Evolutionary conservation across 2,329 filamentous ascomycete species (phyloP).

Genomic region (Sordariomycetes sp.): DNA sequence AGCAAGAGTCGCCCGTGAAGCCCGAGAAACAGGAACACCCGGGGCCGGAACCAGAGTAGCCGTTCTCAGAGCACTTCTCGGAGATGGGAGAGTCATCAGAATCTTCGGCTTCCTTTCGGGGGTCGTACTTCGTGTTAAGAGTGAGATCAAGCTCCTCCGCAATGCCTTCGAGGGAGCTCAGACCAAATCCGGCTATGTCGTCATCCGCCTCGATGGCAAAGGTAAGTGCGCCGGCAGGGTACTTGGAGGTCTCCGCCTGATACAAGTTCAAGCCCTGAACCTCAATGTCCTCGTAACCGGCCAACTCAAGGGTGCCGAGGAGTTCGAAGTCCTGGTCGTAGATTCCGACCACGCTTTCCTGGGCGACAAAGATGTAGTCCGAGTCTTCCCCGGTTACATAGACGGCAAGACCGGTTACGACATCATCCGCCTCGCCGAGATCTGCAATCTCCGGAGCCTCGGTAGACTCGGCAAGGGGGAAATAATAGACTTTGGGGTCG

Average conservation of each 20-base stretch:
- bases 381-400: conserved; percentile 21
- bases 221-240: conserved; percentile 25
- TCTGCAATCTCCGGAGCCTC: conserved; percentile 20
- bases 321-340: conserved; percentile 24
- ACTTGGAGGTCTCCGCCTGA: conserved; percentile 21
- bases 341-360: conserved; percentile 23
- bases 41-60: conserved; percentile 20
- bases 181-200: conserved; percentile 23
- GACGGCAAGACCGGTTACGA: conserved; percentile 28
- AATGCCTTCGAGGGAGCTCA: conserved; percentile 23
- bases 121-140: conserved; percentile 25
- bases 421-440: conserved; percentile 22
- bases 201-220: conserved; percentile 29
- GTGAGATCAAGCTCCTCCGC: conserved; percentile 21
- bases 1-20: conserved; percentile 23
- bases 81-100: conserved; percentile 17
- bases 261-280: conserved; percentile 28
- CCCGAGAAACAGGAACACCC: conserved; percentile 32
- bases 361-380: conserved; percentile 30
- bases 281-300: conserved; percentile 28
- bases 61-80: conserved; percentile 22
- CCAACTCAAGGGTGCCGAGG: conserved; percentile 23
- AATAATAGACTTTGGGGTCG: conserved; percentile 22
- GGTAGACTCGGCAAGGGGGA: conserved; percentile 27
- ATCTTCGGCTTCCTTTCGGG: conserved; percentile 15